Base-by-base conservation (phyloP, 495 filamentous ascomycete genomes). In the Trichoderma reesei region DNA sequence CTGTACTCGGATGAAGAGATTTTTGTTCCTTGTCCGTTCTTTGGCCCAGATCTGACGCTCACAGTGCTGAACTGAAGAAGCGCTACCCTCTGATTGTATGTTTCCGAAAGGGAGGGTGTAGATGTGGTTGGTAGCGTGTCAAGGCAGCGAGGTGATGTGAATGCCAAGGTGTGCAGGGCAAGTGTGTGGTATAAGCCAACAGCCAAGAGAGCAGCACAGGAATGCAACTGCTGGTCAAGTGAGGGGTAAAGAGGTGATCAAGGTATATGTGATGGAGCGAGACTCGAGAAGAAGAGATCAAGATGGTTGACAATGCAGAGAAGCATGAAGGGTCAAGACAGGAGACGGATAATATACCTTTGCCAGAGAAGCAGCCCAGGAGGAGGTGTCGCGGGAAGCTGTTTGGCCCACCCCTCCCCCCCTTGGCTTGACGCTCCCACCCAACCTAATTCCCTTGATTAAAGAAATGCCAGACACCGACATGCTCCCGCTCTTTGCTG, bases 181-280 rank as follows among this genome's bases (percentile, higher is more conserved):
- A 26, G 46, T 26, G 18, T 20, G 46, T 51, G 46, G 48, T 33
- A 31, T 56, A 56, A 56, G 48, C 48, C 48, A 56, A 56, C 48
- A 56, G 20, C 48, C 42, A 46, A 33, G 3, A 10, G 16, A 13
- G 42, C 5, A 46, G 42, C 42, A 14, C 16, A 46, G 42, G 42
- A 46, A 46, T 46, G 42, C 3, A 46, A 46, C 6, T 39, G 42
- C 42, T 14, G 4, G 42, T 8, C 16, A n/a, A 39, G 37, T 39
- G 37, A 4, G 4, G 10, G 10, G 4, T 4, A 39, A 5, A 39
- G 37, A 4, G 37, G 10, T 39, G 37, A 39, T 39, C n/a, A n/a
- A n/a, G n/a, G n/a, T n/a, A n/a, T n/a, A n/a, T 39, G 10, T 39
- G 37, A 39, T 10, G 37, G 37, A 39, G 10, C 37, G 10, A 10